phyloP scores from a whole-genome alignment of 208 protist species.

The Acanthamoeba sp. region DNA sequence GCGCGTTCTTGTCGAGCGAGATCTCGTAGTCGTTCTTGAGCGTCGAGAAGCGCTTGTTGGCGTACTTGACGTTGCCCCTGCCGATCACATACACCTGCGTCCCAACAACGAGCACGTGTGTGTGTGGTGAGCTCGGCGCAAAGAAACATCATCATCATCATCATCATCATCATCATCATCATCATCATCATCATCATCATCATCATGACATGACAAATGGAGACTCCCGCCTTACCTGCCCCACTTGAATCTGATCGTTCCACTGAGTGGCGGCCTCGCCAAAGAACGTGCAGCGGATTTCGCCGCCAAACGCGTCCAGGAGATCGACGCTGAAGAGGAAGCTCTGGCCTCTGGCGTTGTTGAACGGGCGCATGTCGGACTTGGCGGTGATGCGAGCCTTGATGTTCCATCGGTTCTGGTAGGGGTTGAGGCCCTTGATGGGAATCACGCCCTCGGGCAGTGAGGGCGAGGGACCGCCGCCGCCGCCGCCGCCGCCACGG shows the following conservation, averaged over 20 bases:
- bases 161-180: too few relatives aligned
- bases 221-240: too few relatives aligned
- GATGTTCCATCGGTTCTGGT: conserved; percentile 81
- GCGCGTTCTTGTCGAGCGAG: conserved; percentile 69
- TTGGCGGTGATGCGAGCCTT: conserved; percentile 76
- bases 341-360: conserved; percentile 70
- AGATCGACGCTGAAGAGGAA: conserved; percentile 79
- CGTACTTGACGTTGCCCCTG: conserved; percentile 76
- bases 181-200: too few relatives aligned
- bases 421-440: conserved; percentile 77
- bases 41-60: conserved; percentile 78
- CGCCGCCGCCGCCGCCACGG: not conserved
- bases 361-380: conserved; percentile 62
- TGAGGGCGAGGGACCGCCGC: not conserved
- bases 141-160: not conserved
- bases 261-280: conserved; percentile 78
- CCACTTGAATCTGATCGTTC: not conserved
- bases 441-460: conserved; percentile 49
- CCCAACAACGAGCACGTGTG: too few relatives aligned
- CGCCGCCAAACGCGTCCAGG: conserved; percentile 77
- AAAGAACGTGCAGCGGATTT: conserved; percentile 82
- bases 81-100: conserved; percentile 68
- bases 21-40: conserved; percentile 85
- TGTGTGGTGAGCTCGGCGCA: too few relatives aligned
- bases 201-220: too few relatives aligned